A percentile compares a stretch with the other conserved stretches of the same genome.
phyloP scores from a whole-genome alignment of 2,329 filamentous ascomycete species.

The Davidsoniella australis region DNA sequence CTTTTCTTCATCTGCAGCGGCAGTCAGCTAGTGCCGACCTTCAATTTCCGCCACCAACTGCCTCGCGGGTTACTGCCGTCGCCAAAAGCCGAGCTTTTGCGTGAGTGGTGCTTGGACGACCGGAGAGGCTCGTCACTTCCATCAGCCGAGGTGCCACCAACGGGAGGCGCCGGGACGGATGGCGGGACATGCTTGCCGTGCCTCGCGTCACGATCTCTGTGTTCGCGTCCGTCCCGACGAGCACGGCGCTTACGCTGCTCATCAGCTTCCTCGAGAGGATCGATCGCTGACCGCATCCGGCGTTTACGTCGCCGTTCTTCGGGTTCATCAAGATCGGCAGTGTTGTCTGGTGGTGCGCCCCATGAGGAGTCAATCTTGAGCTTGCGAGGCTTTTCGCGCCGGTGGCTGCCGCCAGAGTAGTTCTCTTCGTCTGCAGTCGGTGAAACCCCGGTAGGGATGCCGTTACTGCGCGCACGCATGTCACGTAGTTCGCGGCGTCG shows the following conservation, averaged over 20 bases:
- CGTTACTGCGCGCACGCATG: background rate
- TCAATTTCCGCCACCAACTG: constrained; percentile 44
- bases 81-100: constrained; percentile 23
- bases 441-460: background rate
- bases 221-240: constrained; percentile 27
- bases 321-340: constrained; percentile 17
- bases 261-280: constrained; percentile 21
- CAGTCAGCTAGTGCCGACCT: constrained; percentile 19
- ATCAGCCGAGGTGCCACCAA: constrained; percentile 21
- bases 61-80: constrained; percentile 29
- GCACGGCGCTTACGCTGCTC: constrained; percentile 27
- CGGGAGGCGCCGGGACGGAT: constrained; percentile 12
- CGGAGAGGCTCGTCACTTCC: constrained; percentile 27
- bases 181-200: constrained; percentile 18
- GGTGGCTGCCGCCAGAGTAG: too few relatives aligned
- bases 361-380: constrained; percentile 13
- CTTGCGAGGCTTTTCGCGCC: too few relatives aligned
- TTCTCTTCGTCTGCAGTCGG: constrained; percentile 13
- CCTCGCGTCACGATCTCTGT: constrained; percentile 13
- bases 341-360: constrained; percentile 42
- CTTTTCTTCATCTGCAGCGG: background rate
- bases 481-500: constrained; percentile 36
- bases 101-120: constrained; percentile 17
- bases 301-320: constrained; percentile 13
- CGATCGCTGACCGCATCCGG: constrained; percentile 23